Conservation (phyloP, 2,329 filamentous ascomycete species). For the Phaeosphaeria sp. region DNA sequence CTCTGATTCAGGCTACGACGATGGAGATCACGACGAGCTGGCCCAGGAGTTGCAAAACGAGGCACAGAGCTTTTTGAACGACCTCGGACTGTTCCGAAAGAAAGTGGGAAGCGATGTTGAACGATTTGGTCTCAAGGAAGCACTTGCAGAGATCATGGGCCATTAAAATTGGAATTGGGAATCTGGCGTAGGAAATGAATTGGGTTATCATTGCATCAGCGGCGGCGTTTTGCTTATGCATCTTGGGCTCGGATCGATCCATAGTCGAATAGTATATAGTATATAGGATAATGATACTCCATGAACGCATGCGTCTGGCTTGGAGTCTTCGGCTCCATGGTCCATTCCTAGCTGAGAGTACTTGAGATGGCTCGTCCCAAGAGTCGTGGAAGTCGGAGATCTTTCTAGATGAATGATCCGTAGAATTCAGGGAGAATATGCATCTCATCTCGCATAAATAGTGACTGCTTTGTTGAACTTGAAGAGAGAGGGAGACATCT, state of each 20-base stretch:
- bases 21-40: slow-evolving; percentile 63
- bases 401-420: too few species aligned
- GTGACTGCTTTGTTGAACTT: too few species aligned
- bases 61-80: slow-evolving; percentile 82
- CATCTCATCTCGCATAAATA: too few species aligned
- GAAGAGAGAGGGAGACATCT: neutral
- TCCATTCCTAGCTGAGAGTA: too few species aligned
- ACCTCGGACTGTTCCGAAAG: slow-evolving; percentile 79
- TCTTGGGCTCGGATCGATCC: neutral
- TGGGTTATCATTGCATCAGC: slow-evolving; percentile 39
- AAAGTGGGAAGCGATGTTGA: slow-evolving; percentile 85
- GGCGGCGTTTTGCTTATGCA: slow-evolving; percentile 32
- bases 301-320: neutral
- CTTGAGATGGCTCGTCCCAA: too few species aligned
- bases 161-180: slow-evolving; percentile 9
- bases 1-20: slow-evolving; percentile 63
- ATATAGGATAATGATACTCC: slow-evolving; percentile 3
- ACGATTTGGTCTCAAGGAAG: slow-evolving; percentile 58
- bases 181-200: slow-evolving; percentile 1
- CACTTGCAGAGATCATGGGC: slow-evolving; percentile 27
- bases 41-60: slow-evolving; percentile 76
- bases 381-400: too few species aligned
- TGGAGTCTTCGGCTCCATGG: too few species aligned
- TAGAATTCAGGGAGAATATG: too few species aligned
- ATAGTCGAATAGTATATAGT: neutral